These are phyloP conservation scores for Globomyces pollinis-pini DNA, from an alignment of 192 early-diverging fungal genomes.

Conservation along the genomic window DNA sequence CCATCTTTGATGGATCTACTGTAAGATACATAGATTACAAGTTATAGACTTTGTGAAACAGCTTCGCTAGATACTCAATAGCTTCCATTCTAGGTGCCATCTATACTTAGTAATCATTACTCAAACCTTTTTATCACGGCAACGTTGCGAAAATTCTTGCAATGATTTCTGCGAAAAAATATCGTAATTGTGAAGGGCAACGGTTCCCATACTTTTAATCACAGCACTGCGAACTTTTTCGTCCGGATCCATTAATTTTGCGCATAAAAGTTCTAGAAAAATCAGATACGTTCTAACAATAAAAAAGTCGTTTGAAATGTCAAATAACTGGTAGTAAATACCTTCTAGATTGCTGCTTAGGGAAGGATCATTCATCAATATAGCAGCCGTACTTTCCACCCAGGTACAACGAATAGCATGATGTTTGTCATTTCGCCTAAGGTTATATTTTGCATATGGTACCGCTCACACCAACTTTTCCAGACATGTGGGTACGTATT, in stretches of 20 bases:
- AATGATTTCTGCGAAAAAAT: slow-evolving; percentile 36
- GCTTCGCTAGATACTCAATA: slow-evolving; percentile 55
- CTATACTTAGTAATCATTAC: too few relatives aligned
- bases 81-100: slow-evolving; percentile 80
- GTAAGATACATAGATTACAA: too few relatives aligned
- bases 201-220: slow-evolving; percentile 57
- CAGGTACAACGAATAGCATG: slow-evolving; percentile 62
- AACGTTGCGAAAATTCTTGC: slow-evolving; percentile 58
- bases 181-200: slow-evolving; percentile 41
- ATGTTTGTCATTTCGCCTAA: slow-evolving; percentile 66
- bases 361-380: slow-evolving; percentile 71
- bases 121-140: slow-evolving; percentile 76
- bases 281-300: slow-evolving; percentile 59
- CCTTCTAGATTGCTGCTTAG: too few relatives aligned
- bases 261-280: slow-evolving; percentile 43
- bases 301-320: slow-evolving; percentile 52
- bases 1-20: slow-evolving; percentile 39
- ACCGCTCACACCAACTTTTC: slow-evolving; percentile 62
- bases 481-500: slow-evolving; percentile 69
- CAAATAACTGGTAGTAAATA: too few relatives aligned
- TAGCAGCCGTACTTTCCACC: slow-evolving; percentile 53
- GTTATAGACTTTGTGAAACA: slow-evolving; percentile 70
- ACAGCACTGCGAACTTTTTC: slow-evolving; percentile 79
- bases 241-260: slow-evolving; percentile 81
- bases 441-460: background rate